phyloP scores from a whole-genome alignment of 768 basidiomycete species.

The Collybiopsis confluens region DNA sequence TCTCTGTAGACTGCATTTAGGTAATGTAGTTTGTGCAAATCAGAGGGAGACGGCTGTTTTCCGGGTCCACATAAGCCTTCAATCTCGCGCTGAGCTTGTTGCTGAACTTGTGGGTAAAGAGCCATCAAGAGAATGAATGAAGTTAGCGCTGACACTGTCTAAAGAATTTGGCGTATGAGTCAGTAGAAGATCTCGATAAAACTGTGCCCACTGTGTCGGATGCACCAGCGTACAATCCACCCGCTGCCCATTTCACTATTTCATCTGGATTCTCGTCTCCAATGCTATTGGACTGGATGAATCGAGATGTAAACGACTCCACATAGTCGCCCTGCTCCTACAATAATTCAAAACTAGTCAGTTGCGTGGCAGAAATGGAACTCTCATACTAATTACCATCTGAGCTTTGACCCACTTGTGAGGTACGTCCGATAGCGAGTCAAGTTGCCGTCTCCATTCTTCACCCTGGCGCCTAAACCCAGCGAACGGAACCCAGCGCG shows the following conservation, averaged over 20 bases:
- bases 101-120: conserved; percentile 38
- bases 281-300: conserved; percentile 24
- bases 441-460: conserved; percentile 33
- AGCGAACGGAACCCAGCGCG: conserved; percentile 45
- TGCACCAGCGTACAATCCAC: conserved; percentile 44
- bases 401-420: conserved; percentile 42
- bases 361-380: neutral
- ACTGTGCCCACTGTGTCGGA: conserved; percentile 33
- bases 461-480: conserved; percentile 43
- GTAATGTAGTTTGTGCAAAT: conserved; percentile 26
- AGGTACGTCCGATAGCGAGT: conserved; percentile 32
- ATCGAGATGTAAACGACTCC: conserved; percentile 42
- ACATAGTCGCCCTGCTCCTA: conserved; percentile 27
- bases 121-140: conserved; percentile 49
- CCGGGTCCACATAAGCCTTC: conserved; percentile 27
- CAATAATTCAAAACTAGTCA: neutral
- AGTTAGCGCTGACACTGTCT: conserved; percentile 46
- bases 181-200: neutral
- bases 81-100: conserved; percentile 35
- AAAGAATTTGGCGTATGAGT: conserved; percentile 3
- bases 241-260: conserved; percentile 46
- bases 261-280: conserved; percentile 33
- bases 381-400: too few species aligned
- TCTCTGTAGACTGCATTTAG: conserved; percentile 35
- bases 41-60: conserved; percentile 27